phyloP scores from a whole-genome alignment of 495 filamentous ascomycete genomes.

The Tetracladium marchalianum region DNA sequence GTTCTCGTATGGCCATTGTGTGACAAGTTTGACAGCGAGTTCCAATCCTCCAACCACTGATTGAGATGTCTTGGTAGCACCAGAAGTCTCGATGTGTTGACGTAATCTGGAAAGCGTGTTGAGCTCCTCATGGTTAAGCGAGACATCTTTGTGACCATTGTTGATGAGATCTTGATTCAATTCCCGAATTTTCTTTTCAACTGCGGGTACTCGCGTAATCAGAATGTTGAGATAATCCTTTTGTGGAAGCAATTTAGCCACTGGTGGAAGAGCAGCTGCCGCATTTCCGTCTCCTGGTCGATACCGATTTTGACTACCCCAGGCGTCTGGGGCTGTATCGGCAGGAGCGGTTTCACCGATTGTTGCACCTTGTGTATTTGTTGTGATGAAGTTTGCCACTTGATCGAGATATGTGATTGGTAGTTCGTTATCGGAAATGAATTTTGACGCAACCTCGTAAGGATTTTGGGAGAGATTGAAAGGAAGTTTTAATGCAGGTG shows the following conservation, averaged over 20 bases:
- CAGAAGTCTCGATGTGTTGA: conserved; percentile 43
- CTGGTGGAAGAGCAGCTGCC: conserved; percentile 26
- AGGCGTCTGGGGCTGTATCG: conserved; percentile 52
- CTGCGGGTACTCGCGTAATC: conserved; percentile 34
- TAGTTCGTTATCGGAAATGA: conserved; percentile 83
- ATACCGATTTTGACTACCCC: conserved; percentile 69
- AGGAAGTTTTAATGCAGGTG: conserved; percentile 85
- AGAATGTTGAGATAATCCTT: conserved; percentile 69
- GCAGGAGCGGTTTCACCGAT: conserved; percentile 41
- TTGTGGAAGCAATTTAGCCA: conserved; percentile 64
- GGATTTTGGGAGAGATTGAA: conserved; percentile 90
- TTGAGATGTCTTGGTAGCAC: conserved; percentile 22
- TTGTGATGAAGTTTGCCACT: conserved; percentile 85
- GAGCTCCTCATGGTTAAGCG: conserved; percentile 63
- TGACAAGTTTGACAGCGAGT: conserved; percentile 55
- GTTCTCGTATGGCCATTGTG: conserved; percentile 65
- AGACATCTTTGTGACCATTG: conserved; percentile 60
- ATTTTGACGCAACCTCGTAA: conserved; percentile 85
- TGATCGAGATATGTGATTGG: conserved; percentile 86
- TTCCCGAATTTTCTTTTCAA: conserved; percentile 64
- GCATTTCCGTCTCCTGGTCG: conserved; percentile 47
- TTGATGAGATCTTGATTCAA: conserved; percentile 58
- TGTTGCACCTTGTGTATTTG: conserved; percentile 79
- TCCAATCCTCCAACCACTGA: conserved; percentile 33
- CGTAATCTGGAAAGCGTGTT: conserved; percentile 43